A percentile compares a stretch with the other conserved stretches of the same genome.
Evolutionary conservation across 1,284 basidiomycete species (phyloP).

Genomic region (Termitomyces sp.): DNA sequence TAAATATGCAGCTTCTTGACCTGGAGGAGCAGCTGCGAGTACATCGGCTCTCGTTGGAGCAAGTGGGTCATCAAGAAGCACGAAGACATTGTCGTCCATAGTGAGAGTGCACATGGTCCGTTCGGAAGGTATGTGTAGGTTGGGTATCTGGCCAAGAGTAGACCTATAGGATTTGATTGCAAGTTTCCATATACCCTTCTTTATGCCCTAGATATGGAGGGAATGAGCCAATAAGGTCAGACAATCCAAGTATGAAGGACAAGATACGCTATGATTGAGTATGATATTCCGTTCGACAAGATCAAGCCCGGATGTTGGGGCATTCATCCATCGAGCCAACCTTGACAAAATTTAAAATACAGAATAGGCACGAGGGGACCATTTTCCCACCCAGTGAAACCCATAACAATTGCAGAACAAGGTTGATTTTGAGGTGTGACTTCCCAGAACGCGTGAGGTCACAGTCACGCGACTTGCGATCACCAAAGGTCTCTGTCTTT

Average conservation of each 20-base stretch:
- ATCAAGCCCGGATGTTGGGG: constrained; percentile 62
- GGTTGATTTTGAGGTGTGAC: not conserved
- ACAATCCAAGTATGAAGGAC: not conserved
- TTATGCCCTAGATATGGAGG: constrained; percentile 41
- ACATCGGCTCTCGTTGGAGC: constrained; percentile 63
- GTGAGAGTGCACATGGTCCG: constrained; percentile 68
- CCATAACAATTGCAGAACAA: constrained; percentile 39
- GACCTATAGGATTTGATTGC: constrained; percentile 70
- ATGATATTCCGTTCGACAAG: constrained; percentile 63
- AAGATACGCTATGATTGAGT: constrained; percentile 61
- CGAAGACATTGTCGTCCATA: constrained; percentile 74
- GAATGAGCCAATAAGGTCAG: not conserved
- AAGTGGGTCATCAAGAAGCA: constrained; percentile 65
- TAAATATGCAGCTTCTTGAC: constrained; percentile 31
- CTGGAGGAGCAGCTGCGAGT: constrained; percentile 36
- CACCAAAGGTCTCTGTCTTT: not conserved
- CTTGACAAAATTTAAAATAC: constrained; percentile 30
- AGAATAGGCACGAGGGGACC: not conserved
- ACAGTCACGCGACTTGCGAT: constrained; percentile 17
- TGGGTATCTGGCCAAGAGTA: constrained; percentile 48
- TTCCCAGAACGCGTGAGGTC: constrained; percentile 24
- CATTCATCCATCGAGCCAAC: constrained; percentile 74
- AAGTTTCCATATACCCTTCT: constrained; percentile 60
- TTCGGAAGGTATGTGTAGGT: constrained; percentile 48
- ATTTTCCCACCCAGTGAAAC: constrained; percentile 61